A percentile compares a stretch with the other conserved stretches of the same genome.
Evolutionary conservation across 352 stramenopile species (phyloP).

Genomic region (Pythium rhizo-oryzae): DNA sequence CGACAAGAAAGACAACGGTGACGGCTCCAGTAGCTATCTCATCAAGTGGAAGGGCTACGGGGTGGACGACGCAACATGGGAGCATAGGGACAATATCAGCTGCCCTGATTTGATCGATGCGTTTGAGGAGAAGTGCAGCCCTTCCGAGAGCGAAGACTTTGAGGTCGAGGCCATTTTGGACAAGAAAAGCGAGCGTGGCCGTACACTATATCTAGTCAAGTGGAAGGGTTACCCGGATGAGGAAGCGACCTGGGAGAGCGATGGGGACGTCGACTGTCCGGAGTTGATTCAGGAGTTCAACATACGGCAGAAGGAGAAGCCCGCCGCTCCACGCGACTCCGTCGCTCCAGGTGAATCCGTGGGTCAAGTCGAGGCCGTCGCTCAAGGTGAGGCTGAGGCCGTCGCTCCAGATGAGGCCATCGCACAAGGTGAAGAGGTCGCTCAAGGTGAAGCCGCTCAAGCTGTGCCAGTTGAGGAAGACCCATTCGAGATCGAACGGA

Average conservation of each 20-base stretch:
- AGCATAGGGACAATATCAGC: background rate
- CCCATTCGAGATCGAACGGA: conserved; percentile 4
- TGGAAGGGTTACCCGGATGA: conserved; percentile 3
- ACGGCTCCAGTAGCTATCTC: background rate
- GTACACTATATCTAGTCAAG: conserved; percentile 5
- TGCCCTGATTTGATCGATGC: background rate
- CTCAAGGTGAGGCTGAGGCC: background rate
- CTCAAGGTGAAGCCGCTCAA: background rate
- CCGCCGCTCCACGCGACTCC: background rate
- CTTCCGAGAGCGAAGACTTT: background rate
- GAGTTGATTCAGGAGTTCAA: conserved; percentile 8
- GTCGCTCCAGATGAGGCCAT: background rate
- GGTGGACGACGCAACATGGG: background rate
- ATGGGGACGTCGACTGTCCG: conserved; percentile 3
- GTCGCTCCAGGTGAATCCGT: conserved; percentile 1
- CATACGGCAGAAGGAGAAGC: conserved; percentile 2
- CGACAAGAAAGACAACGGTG: background rate
- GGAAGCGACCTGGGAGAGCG: conserved; percentile 2
- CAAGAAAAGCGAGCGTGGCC: background rate
- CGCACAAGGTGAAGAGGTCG: background rate
- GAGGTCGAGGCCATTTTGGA: conserved; percentile 10
- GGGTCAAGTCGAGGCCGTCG: background rate
- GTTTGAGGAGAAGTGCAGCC: background rate
- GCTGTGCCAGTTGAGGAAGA: conserved; percentile 12
- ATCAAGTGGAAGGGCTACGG: conserved; percentile 5